phyloP scores from a whole-genome alignment of 352 stramenopile genomes.

The Phytopythium helicoides region DNA sequence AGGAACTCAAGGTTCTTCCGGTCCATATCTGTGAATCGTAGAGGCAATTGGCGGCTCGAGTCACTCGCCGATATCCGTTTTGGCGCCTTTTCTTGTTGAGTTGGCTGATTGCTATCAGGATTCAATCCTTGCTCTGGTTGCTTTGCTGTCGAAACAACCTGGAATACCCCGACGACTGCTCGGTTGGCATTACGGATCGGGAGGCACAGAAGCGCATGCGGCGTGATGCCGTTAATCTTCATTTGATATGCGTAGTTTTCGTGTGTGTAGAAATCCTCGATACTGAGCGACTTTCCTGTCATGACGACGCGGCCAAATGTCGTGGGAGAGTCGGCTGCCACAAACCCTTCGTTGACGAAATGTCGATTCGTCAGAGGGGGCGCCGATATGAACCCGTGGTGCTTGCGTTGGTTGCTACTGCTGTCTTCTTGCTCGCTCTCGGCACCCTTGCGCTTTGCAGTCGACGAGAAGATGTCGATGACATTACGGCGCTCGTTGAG shows the following conservation, averaged over 20 bases:
- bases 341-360: conserved; percentile 53
- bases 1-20: conserved; percentile 55
- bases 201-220: conserved; percentile 53
- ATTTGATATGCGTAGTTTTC: conserved; percentile 49
- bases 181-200: conserved; percentile 67
- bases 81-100: not conserved
- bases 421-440: not conserved
- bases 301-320: conserved; percentile 68
- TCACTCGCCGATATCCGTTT: not conserved
- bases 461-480: conserved; percentile 51
- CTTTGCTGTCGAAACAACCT: conserved; percentile 27
- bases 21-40: conserved; percentile 40
- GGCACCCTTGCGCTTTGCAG: not conserved
- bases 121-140: not conserved
- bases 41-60: not conserved
- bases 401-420: not conserved
- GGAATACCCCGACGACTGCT: conserved; percentile 53
- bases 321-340: conserved; percentile 52
- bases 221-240: conserved; percentile 26
- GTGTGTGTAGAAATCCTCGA: conserved; percentile 58
- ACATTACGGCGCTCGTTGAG: conserved; percentile 58
- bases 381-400: not conserved
- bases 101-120: not conserved
- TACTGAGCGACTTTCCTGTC: conserved; percentile 50
- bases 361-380: not conserved